phyloP scores from a whole-genome alignment of 768 basidiomycete genomes.

The Naematelia encephala region DNA sequence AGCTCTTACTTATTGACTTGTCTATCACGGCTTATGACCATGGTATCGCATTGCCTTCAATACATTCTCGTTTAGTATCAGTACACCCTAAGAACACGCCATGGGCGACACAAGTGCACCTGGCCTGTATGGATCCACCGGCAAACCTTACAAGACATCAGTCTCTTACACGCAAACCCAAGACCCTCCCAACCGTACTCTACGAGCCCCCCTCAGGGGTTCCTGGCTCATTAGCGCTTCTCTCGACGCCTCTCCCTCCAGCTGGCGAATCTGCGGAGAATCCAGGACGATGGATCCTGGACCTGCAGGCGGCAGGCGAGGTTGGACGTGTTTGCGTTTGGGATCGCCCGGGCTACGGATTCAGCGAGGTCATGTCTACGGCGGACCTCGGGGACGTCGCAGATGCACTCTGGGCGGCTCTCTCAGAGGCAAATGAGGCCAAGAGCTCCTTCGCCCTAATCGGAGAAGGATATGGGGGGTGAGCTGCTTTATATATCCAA shows the following conservation, averaged over 20 bases:
- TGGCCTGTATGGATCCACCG: conserved; percentile 40
- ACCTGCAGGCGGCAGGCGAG: conserved; percentile 38
- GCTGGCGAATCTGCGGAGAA: conserved; percentile 18
- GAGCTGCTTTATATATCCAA: conserved; percentile 10
- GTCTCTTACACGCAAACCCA: conserved; percentile 3
- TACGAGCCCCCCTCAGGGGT: conserved; percentile 49
- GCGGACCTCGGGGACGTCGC: conserved; percentile 44
- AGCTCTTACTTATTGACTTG: conserved; percentile 47
- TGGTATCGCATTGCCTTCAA: conserved; percentile 29
- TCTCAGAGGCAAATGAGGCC: conserved; percentile 26
- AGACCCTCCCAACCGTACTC: conserved; percentile 38
- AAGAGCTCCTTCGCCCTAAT: conserved; percentile 30
- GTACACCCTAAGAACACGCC: conserved; percentile 29
- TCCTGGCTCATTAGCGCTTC: conserved; percentile 43
- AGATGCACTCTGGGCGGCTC: conserved; percentile 37
- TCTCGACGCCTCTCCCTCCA: conserved; percentile 35
- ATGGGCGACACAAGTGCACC: conserved; percentile 40
- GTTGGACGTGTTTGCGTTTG: conserved; percentile 48
- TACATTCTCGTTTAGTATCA: conserved; percentile 26
- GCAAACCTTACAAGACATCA: conserved; percentile 14
- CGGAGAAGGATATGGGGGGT: conserved; percentile 51
- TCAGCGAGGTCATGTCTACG: conserved; percentile 40
- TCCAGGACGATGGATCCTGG: conserved; percentile 48
- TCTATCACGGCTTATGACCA: conserved; percentile 47
- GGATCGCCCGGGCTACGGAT: conserved; percentile 51